Base-by-base conservation (phyloP, 768 basidiomycete genomes). In the Termitomyces sp. region DNA sequence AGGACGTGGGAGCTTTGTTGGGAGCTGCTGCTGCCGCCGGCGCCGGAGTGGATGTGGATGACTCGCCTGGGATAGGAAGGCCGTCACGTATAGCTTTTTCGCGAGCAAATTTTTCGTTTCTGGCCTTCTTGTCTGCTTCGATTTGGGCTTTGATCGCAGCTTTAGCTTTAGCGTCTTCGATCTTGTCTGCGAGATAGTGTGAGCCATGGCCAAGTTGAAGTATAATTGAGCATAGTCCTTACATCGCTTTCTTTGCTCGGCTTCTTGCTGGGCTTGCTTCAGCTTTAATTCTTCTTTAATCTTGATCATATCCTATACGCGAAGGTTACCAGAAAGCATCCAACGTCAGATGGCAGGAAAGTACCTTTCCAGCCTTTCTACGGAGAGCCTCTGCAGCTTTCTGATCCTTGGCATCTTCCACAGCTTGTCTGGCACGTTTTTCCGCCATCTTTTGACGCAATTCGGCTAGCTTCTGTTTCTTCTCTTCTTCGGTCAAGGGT, bases 21-120 rank as follows among this genome's bases (percentile, higher is more conserved):
- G 78, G 62, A 8, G 73, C 63, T 5, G 76, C 43, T 27, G 45
- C 35, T 27, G 52, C 41, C 17, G 42, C 10, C 42, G 69, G 41
- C 17, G 25, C 10, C n/a, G 69, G 44, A 19, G 75, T 58, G 21
- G 70, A 35, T 14, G 75, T 59, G 27, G 71, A 52, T 11, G 72
- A 68, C 25, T 77, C 73, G 23, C 61, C 59, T 56, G 71, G 69
- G 12, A 77, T 53, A 10, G 73, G 68, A 53, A 76, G 75, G 1
- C 95, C 95, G 35, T 96, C 93, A 32, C 95, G 82, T 7, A 95
- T 68, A 0, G 95, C 95, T 69, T 98, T 98, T 73, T 98, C 96
- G 46, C 86, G 77, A 0, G 95, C 95, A 1, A 86, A 79, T 65
- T 91, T 95, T 67, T 90, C 94, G 0, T 92, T 92, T 19, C 96